These are phyloP conservation scores for Colletotrichum camelliae DNA, from an alignment of 2,329 filamentous ascomycete genomes.

Conservation along the genomic window DNA sequence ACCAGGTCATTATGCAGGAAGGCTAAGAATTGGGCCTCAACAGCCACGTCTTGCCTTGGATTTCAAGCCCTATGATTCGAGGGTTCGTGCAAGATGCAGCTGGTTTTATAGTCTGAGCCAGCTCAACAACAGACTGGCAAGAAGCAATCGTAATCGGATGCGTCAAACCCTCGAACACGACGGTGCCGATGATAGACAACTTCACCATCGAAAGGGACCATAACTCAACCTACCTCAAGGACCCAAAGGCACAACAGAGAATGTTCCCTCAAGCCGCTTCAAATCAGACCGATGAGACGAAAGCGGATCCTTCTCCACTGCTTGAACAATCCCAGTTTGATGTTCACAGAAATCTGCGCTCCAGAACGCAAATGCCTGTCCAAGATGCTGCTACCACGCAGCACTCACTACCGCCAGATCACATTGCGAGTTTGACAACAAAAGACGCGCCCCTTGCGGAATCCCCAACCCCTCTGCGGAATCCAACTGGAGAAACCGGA, in stretches of 20 bases:
- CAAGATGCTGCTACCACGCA: background rate
- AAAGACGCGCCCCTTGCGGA: background rate
- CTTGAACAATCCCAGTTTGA: background rate
- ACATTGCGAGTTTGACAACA: background rate
- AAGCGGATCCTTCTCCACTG: background rate
- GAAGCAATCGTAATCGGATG: too few relatives aligned
- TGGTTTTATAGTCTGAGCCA: too few relatives aligned
- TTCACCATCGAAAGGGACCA: too few relatives aligned
- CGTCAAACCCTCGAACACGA: too few relatives aligned
- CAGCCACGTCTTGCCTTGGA: background rate
- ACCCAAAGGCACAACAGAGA: too few relatives aligned
- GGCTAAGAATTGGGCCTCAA: background rate
- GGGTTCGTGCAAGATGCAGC: too few relatives aligned
- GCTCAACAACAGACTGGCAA: too few relatives aligned
- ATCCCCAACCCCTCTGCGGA: accelerated
- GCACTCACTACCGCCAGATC: background rate
- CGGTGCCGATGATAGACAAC: background rate
- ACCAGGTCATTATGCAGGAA: background rate
- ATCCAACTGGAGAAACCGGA: accelerated
- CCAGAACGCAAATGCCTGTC: background rate
- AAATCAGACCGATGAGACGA: too few relatives aligned
- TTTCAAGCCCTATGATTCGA: background rate
- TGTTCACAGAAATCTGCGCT: background rate
- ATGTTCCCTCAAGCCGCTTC: too few relatives aligned
- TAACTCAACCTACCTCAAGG: too few relatives aligned